A percentile compares a stretch with the other conserved stretches of the same genome.
Evolutionary conservation across 441 rosid genomes (phyloP).

Genomic region (Corymbia citriodora): DNA sequence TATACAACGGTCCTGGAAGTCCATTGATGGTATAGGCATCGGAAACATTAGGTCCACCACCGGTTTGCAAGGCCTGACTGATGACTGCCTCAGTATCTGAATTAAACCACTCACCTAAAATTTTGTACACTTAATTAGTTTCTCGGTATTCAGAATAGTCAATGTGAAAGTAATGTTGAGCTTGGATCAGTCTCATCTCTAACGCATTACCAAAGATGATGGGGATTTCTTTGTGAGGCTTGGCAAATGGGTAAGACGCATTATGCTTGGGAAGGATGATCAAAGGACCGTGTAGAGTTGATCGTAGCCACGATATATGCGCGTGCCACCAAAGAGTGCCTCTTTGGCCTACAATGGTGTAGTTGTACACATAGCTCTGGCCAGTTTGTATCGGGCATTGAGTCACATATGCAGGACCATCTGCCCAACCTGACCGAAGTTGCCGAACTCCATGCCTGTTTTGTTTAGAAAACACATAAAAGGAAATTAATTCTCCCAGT

Average conservation of each 20-base stretch:
- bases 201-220: neutral
- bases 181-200: neutral
- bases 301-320: neutral
- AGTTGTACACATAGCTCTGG: slow-evolving; percentile 8
- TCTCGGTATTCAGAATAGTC: neutral
- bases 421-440: slow-evolving; percentile 6
- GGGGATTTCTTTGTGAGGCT: slow-evolving; percentile 13
- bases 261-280: slow-evolving; percentile 3
- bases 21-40: slow-evolving; percentile 13
- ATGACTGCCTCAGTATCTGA: slow-evolving; percentile 1
- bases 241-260: slow-evolving; percentile 4
- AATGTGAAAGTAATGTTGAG: neutral
- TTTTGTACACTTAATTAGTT: neutral
- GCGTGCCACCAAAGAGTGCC: slow-evolving; percentile 14
- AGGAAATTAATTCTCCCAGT: neutral
- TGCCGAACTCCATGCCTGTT: slow-evolving; percentile 12
- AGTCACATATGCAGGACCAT: slow-evolving; percentile 11
- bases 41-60: slow-evolving; percentile 10
- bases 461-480: neutral
- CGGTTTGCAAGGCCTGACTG: neutral
- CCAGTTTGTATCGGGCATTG: slow-evolving; percentile 14
- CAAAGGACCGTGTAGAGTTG: slow-evolving; percentile 7
- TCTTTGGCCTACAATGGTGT: slow-evolving; percentile 3
- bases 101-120: slow-evolving; percentile 13
- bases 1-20: slow-evolving; percentile 4